Evolutionary conservation across 2,329 filamentous ascomycete species (phyloP), one percentile per base, ranked within the genome.

Genomic region (Remersonia thermophila): DNA sequence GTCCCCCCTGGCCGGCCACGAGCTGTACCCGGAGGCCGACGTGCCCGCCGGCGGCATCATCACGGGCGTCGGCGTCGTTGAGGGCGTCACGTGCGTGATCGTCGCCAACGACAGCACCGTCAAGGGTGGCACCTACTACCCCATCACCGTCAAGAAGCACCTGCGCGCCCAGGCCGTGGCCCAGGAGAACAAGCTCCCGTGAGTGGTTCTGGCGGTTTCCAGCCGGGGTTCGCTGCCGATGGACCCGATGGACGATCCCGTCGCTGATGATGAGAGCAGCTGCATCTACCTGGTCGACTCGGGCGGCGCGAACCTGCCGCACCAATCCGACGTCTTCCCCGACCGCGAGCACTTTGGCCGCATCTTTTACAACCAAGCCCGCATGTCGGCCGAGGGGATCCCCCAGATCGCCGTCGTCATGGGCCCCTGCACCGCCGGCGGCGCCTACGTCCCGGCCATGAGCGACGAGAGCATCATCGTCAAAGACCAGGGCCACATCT

Each of bases 401-500:
- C 89, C 89, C 1, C 89, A 96, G 55, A 82, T 98, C 48, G 80
- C 84, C 8, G 85, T 95, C 2, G 89, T 98, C 32, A 95, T 98
- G 89, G 89, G 89, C 1, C 83, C 89, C 30, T 98, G 91, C 61
- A 98, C 91, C 1, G 89, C 89, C 2, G 89, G 89, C 34, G 89
- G 89, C 32, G 89, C 89, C 16, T 96, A 98, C 56, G 87, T 96
- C 9, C 89, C 89, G 9, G 85, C 84, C 51, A 96, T 98, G 89
- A 89, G 83, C 42, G 91, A 96, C 56, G 91, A 96, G 67, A 86
- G 77, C 55, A 95, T 98, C 58, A 96, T 98, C 46, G 91, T 96
- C 27, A 77, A 85, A 53, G 81, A 87, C 35, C 87, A 95, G 57
- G 89, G 89, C n/a, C 87, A 93, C 48, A 94, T 98, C 55, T 98